Percentiles rank a stretch among this genome's conserved stretches.
Evolutionary conservation across 1,139 yeast species (phyloP).

Genomic region (Hemisphaericaspora xylanilytica): DNA sequence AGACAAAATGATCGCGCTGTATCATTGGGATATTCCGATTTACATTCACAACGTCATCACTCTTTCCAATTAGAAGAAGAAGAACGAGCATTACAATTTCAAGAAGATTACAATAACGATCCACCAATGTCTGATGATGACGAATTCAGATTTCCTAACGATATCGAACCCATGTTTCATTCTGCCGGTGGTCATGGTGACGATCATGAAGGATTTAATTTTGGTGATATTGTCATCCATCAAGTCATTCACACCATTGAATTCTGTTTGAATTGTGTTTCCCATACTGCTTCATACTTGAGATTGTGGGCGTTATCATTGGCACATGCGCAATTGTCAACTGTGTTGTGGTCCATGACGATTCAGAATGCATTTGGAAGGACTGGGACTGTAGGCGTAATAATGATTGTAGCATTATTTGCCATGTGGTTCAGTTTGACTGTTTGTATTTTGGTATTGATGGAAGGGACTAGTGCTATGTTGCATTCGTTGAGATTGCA

Average conservation of each 20-base stretch:
- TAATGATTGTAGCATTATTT: conserved; percentile 73
- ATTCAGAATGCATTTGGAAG: conserved; percentile 71
- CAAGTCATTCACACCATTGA: conserved; percentile 98
- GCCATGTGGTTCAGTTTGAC: conserved; percentile 95
- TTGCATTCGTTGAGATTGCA: conserved; percentile 92
- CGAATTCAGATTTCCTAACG: conserved; percentile 43
- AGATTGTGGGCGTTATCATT: conserved; percentile 96
- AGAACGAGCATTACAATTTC: conserved; percentile 30
- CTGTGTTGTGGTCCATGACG: conserved; percentile 97
- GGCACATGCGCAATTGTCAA: conserved; percentile 94
- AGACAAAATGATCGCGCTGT: conserved; percentile 34
- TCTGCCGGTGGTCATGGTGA: conserved; percentile 30
- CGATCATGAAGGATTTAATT: conserved; percentile 56
- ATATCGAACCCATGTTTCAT: conserved; percentile 43
- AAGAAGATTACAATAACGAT: conserved; percentile 22
- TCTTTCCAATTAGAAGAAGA: conserved; percentile 34
- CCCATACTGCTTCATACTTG: conserved; percentile 96
- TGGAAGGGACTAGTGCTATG: conserved; percentile 99
- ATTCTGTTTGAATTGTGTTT: conserved; percentile 94
- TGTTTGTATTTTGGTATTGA: conserved; percentile 83
- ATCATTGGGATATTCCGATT: conserved; percentile 35
- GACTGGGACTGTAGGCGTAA: conserved; percentile 66
- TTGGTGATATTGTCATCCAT: conserved; percentile 94
- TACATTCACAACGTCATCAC: conserved; percentile 35
- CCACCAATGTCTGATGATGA: conserved; percentile 23